These are phyloP conservation scores for Vaccinium myrtillus DNA, from an alignment of 148 eudicot genomes.

Conservation along the genomic window DNA sequence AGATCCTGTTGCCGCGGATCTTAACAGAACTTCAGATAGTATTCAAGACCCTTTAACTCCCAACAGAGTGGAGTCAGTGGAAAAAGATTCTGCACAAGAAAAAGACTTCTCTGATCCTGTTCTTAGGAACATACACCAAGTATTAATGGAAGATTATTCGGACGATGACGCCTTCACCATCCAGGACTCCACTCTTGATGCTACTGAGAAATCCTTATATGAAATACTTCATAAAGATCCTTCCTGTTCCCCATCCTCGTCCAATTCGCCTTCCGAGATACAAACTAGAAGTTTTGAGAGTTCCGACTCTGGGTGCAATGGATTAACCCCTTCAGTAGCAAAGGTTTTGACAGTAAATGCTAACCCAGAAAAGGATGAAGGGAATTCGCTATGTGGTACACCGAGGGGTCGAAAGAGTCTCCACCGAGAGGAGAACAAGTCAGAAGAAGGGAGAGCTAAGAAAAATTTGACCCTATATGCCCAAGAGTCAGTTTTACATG, in stretches of 20 bases:
- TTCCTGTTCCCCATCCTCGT: not conserved
- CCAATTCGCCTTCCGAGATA: too few species aligned
- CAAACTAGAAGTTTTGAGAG: conserved; percentile 10
- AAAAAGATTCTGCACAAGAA: not conserved
- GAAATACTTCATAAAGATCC: conserved; percentile 5
- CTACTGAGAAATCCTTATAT: conserved; percentile 15
- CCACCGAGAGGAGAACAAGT: conserved; percentile 21
- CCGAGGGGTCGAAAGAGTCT: conserved; percentile 30
- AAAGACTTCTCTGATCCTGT: conserved; percentile 2
- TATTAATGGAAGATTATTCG: conserved; percentile 14
- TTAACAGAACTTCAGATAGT: not conserved
- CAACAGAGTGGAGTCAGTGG: not conserved
- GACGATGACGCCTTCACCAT: not conserved
- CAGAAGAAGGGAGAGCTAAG: conserved; percentile 20
- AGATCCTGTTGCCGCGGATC: not conserved
- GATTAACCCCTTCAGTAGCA: conserved; percentile 23
- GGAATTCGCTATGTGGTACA: not conserved
- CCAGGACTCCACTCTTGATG: conserved; percentile 18
- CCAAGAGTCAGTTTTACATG: conserved; percentile 39
- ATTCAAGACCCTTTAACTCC: not conserved
- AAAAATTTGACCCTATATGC: conserved; percentile 28
- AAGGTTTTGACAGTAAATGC: not conserved
- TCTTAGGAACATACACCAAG: conserved; percentile 12
- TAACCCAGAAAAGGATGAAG: not conserved
- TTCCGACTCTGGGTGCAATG: conserved; percentile 29